Conservation (phyloP, 169 alveolate genomes). For the Sarcocystis neurona region DNA sequence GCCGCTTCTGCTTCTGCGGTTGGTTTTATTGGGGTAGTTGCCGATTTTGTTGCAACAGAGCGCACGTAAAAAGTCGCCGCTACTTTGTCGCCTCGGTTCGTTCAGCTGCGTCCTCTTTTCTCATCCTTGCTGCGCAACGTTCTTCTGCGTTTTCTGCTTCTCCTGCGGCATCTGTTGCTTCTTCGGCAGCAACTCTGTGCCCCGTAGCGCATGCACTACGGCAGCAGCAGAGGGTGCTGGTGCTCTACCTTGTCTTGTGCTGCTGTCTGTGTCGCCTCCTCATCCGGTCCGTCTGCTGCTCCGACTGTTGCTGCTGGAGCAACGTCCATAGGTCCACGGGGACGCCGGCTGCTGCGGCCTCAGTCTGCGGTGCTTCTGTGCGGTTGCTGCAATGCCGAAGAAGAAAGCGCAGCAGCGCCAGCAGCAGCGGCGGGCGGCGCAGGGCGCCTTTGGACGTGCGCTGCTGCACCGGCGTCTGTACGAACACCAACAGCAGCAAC, state of each 20-base stretch:
- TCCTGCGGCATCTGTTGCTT: too few relatives aligned
- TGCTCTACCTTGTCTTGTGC: neutral
- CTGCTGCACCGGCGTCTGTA: neutral
- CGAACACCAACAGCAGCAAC: neutral
- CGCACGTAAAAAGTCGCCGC: too few relatives aligned
- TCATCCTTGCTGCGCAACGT: too few relatives aligned
- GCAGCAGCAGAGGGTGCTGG: neutral
- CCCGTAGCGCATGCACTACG: neutral
- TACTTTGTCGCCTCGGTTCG: too few relatives aligned
- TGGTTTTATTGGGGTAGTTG: too few relatives aligned
- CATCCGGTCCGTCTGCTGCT: neutral
- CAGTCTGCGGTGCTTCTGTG: too few relatives aligned
- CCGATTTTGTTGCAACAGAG: too few relatives aligned
- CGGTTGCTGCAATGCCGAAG: neutral
- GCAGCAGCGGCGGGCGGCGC: slow-evolving; percentile 4
- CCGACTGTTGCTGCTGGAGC: neutral
- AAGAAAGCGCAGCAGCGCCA: neutral
- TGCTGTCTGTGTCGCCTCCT: neutral
- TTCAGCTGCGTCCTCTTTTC: too few relatives aligned
- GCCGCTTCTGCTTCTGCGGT: too few relatives aligned
- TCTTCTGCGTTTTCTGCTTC: too few relatives aligned
- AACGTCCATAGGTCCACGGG: too few relatives aligned
- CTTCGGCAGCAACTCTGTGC: too few relatives aligned
- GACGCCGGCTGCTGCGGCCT: neutral
- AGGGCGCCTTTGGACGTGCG: neutral